These are phyloP conservation scores for Dendrocalamus sinicus DNA, from an alignment of 176 grass and related monocot species.

Conservation along the genomic window DNA sequence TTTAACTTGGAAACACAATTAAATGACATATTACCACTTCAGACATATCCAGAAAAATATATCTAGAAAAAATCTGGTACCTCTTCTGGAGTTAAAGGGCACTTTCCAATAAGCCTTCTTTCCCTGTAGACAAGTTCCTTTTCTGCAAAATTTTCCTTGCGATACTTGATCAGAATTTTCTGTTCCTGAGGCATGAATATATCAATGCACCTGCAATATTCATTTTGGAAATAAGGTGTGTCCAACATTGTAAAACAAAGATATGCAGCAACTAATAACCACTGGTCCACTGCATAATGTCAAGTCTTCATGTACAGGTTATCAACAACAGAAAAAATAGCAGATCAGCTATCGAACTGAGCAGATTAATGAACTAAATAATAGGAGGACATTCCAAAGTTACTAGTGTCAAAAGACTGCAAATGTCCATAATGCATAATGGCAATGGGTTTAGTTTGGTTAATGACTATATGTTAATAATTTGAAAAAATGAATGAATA, in stretches of 20 bases:
- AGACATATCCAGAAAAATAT: slow-evolving; percentile 34
- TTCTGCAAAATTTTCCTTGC: slow-evolving; percentile 73
- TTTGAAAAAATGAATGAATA: slow-evolving; percentile 19
- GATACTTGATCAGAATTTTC: slow-evolving; percentile 87
- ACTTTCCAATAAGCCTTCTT: slow-evolving; percentile 85
- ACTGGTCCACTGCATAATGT: neutral
- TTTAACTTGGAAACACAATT: slow-evolving; percentile 11
- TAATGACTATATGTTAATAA: neutral
- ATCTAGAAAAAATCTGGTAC: slow-evolving; percentile 48
- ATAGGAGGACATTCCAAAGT: neutral
- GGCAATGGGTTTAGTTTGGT: neutral
- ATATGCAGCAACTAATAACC: slow-evolving; percentile 6
- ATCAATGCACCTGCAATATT: slow-evolving; percentile 74
- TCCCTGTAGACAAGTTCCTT: slow-evolving; percentile 76
- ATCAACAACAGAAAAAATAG: slow-evolving; percentile 27
- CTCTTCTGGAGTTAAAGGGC: slow-evolving; percentile 99
- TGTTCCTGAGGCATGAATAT: slow-evolving; percentile 88
- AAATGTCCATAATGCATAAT: slow-evolving; percentile 26
- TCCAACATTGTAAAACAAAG: neutral
- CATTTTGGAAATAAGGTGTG: slow-evolving; percentile 29
- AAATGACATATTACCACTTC: slow-evolving; percentile 1
- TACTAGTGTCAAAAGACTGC: neutral
- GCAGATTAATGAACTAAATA: slow-evolving; percentile 10
- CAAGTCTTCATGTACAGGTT: slow-evolving; percentile 14
- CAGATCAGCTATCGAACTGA: neutral